Percentiles rank a stretch among this genome's conserved stretches.
These are phyloP conservation scores for Phytopythium delawarense DNA, from an alignment of 352 stramenopile genomes.

Conservation along the genomic window DNA sequence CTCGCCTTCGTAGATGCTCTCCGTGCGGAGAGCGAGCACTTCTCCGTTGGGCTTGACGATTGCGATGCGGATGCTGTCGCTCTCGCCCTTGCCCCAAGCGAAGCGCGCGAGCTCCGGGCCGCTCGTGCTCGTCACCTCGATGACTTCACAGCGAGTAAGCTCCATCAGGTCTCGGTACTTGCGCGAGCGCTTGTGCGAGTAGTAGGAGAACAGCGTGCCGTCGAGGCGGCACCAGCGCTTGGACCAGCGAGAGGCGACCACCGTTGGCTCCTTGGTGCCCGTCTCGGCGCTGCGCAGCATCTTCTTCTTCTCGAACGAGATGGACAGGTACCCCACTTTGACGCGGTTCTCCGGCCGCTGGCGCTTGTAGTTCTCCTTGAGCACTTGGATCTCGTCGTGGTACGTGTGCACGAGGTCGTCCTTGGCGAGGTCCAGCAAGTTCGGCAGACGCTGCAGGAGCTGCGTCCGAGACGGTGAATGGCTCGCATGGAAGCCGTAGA, in stretches of 20 bases:
- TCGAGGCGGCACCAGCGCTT: constrained; percentile 82
- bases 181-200: constrained; percentile 73
- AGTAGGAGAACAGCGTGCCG: constrained; percentile 73
- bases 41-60: constrained; percentile 69
- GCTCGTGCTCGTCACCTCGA: constrained; percentile 60
- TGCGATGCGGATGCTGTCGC: constrained; percentile 60
- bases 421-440: constrained; percentile 62
- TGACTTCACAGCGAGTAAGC: constrained; percentile 60
- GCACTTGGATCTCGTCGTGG: constrained; percentile 75
- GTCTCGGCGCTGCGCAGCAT: constrained; percentile 35
- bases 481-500: constrained; percentile 73
- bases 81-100: constrained; percentile 41
- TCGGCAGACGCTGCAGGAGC: constrained; percentile 68
- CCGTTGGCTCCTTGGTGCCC: constrained; percentile 49
- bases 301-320: constrained; percentile 76
- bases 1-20: constrained; percentile 78
- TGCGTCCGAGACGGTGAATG: constrained; percentile 45
- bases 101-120: constrained; percentile 45
- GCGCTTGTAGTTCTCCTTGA: constrained; percentile 84
- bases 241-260: constrained; percentile 70
- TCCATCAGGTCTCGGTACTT: constrained; percentile 73
- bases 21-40: constrained; percentile 59
- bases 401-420: constrained; percentile 82
- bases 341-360: constrained; percentile 74
- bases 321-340: constrained; percentile 72